Evolutionary conservation across 805 yeast genomes (phyloP), one percentile per base, ranked within the genome.

Genomic region (Teunomyces gatunensis): DNA sequence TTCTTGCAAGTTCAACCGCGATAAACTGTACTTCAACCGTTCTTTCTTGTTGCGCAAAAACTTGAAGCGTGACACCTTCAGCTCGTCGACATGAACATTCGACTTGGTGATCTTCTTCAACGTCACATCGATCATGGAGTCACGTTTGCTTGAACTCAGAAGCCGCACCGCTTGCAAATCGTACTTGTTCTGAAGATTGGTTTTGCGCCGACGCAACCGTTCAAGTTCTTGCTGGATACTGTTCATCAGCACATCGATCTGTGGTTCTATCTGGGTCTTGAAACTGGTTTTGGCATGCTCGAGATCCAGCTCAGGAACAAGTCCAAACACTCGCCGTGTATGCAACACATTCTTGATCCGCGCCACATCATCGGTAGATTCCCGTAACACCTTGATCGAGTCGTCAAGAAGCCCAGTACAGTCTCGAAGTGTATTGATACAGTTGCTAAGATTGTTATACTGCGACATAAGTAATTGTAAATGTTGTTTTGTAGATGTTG

Each of bases 281-380:
- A 77, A 59, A 10, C 63, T 56, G 33, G 59, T 60, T 42, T 71
- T 71, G 15, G 79, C 78, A 37, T 61, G 67, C 6, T 58, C 62
- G 21, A 79, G 57, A 46, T 78, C 81, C 46, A 63, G 60, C 51
- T 78, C 81, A 0, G 83, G 80, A 0, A 79, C 72, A 10, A 79
- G 59, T 4, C 79, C 80, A 60, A 78, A 80, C 18, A 78, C 77
- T 30, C 74, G 67, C 36, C 66, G 64, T 5, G 80, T 76, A 15
- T 63, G 54, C n/a, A 80, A 62, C 5, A 78, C 71, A 18, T 58
- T 60, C 33, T 63, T 65, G 32, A 77, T 58, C 6, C 79, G 53
- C 1, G 69, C 56, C 13, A 72, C 67, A 50, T 79, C 80, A 9
- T 63, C 60, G 3, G 74, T 67, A 3, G 71, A 59, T 3, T 64